Conservation (phyloP, 192 early-diverging fungal species). For the Linnemannia schmuckeri region DNA sequence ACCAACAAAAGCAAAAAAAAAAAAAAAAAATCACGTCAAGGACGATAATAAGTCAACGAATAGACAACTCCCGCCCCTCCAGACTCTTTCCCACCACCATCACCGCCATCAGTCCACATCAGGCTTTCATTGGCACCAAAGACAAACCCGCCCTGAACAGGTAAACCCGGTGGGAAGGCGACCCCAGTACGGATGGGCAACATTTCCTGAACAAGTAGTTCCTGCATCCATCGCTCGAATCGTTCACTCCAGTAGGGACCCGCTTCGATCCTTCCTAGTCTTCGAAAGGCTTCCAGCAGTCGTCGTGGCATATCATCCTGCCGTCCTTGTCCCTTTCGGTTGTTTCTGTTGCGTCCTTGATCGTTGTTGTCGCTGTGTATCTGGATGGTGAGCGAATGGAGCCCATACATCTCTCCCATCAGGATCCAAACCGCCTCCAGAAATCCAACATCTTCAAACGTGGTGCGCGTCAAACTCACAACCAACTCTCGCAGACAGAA, state of each 20-base stretch:
- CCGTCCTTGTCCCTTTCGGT: not conserved
- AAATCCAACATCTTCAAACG: not conserved
- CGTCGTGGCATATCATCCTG: not conserved
- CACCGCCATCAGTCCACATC: not conserved
- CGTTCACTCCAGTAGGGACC: not conserved
- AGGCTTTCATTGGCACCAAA: not conserved
- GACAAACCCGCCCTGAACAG: not conserved
- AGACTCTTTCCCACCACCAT: not conserved
- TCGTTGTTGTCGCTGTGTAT: not conserved
- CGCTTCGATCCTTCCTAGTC: not conserved
- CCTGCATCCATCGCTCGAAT: conserved; percentile 1
- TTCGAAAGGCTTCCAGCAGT: not conserved
- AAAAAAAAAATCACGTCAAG: too few relatives aligned
- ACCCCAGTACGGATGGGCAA: not conserved
- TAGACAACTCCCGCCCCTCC: not conserved
- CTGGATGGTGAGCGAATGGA: not conserved
- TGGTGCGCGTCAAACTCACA: not conserved
- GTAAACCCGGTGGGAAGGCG: not conserved
- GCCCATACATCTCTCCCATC: not conserved
- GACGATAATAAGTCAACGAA: conserved; percentile 1
- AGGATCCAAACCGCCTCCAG: not conserved
- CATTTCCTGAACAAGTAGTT: not conserved
- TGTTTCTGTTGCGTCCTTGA: not conserved
- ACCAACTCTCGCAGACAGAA: not conserved
- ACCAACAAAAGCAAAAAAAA: too few relatives aligned